These are phyloP conservation scores for Crinitomyces ghanaensis DNA, from an alignment of 805 yeast genomes.

Conservation along the genomic window DNA sequence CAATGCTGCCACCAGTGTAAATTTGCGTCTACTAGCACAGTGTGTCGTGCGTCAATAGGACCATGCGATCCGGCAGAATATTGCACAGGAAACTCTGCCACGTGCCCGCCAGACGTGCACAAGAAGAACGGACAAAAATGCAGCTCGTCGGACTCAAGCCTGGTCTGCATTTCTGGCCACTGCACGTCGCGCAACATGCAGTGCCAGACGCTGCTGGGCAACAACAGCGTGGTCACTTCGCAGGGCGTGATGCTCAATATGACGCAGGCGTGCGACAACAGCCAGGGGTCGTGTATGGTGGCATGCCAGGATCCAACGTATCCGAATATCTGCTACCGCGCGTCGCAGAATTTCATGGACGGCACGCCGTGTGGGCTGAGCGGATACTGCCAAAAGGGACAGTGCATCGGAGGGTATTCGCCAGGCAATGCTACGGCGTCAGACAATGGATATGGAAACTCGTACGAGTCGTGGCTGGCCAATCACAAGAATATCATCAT, in stretches of 20 bases:
- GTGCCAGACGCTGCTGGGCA: slow-evolving; percentile 22
- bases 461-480: no score
- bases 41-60: slow-evolving; percentile 25
- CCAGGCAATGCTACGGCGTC: no score
- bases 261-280: slow-evolving; percentile 22
- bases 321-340: slow-evolving; percentile 19
- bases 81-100: slow-evolving; percentile 25
- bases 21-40: slow-evolving; percentile 19
- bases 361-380: slow-evolving; percentile 25
- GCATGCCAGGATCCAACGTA: slow-evolving; percentile 19
- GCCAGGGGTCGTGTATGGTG: slow-evolving; percentile 20
- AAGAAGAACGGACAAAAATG: slow-evolving; percentile 23
- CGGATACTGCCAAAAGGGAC: slow-evolving; percentile 22
- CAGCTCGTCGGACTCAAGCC: slow-evolving; percentile 6
- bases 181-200: slow-evolving; percentile 28
- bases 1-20: slow-evolving; percentile 25
- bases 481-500: no score
- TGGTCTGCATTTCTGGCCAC: slow-evolving; percentile 24
- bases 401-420: slow-evolving; percentile 26
- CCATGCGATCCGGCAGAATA: slow-evolving; percentile 26
- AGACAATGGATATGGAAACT: no score
- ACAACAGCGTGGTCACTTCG: slow-evolving; percentile 11
- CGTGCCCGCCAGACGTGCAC: slow-evolving; percentile 22
- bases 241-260: slow-evolving; percentile 17
- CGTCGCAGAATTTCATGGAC: slow-evolving; percentile 24